Percentiles rank a stretch among this genome's conserved stretches.
Conservation (phyloP, 345 rosid species). For the Gossypium stocksii region DNA sequence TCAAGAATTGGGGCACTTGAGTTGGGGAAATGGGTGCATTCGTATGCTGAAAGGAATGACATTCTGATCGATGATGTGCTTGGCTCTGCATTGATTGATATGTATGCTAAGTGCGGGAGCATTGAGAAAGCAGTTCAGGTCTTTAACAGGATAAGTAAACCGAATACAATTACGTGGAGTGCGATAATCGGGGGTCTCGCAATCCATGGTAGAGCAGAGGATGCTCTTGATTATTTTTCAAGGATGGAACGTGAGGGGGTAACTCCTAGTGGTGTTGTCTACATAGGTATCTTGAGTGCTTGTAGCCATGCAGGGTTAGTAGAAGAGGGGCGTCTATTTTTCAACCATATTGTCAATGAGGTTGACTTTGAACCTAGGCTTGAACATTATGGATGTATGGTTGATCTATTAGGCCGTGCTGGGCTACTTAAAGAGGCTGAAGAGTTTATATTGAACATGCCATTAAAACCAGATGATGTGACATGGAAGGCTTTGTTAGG, state of each 20-base stretch:
- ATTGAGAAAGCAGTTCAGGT: constrained; percentile 58
- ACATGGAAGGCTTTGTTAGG: constrained; percentile 65
- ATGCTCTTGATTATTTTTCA: constrained; percentile 46
- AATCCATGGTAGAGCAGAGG: constrained; percentile 52
- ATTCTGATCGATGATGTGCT: constrained; percentile 53
- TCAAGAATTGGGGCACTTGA: constrained; percentile 52
- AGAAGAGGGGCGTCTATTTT: constrained; percentile 44
- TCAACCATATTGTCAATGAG: constrained; percentile 47
- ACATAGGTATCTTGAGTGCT: constrained; percentile 52
- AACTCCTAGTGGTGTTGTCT: constrained; percentile 46
- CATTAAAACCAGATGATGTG: constrained; percentile 51
- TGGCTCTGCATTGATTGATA: constrained; percentile 68
- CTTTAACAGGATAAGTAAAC: constrained; percentile 43
- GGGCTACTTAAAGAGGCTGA: constrained; percentile 60
- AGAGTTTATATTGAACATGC: constrained; percentile 53
- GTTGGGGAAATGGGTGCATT: constrained; percentile 66
- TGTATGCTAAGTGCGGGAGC: constrained; percentile 72
- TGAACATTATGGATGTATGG: constrained; percentile 76
- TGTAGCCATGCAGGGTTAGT: constrained; percentile 68
- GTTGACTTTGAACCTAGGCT: constrained; percentile 55
- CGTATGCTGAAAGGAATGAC: constrained; percentile 42
- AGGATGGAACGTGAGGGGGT: constrained; percentile 43
- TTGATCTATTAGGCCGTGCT: constrained; percentile 63
- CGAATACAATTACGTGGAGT: constrained; percentile 56
- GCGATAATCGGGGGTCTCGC: constrained; percentile 62